A percentile compares a stretch with the other conserved stretches of the same genome.
These are phyloP conservation scores for Porcisia deanei DNA, from an alignment of 208 protist genomes.

Conservation along the genomic window DNA sequence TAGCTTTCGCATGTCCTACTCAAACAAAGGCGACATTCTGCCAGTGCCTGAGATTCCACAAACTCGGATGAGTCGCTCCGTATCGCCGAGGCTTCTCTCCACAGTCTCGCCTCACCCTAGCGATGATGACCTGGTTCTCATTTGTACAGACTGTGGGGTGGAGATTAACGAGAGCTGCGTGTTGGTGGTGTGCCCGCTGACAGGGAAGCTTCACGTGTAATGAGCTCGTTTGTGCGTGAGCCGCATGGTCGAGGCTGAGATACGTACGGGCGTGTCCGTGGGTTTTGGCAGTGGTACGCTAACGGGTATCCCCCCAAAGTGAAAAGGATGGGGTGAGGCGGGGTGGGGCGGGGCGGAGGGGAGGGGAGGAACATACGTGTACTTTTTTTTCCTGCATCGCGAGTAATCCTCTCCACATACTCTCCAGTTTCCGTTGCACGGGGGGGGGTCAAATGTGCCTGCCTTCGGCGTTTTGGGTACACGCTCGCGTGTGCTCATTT, in stretches of 20 bases:
- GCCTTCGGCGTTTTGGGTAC: neutral
- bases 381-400: no score
- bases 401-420: neutral
- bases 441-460: neutral
- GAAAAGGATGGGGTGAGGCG: neutral
- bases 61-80: slow-evolving; percentile 11
- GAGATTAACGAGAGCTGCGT: slow-evolving; percentile 40
- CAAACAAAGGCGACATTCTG: slow-evolving; percentile 27
- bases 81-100: slow-evolving; percentile 11
- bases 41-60: slow-evolving; percentile 16
- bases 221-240: neutral
- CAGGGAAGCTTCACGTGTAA: slow-evolving; percentile 51
- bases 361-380: no score
- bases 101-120: slow-evolving; percentile 40
- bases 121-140: slow-evolving; percentile 57
- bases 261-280: neutral
- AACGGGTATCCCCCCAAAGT: neutral
- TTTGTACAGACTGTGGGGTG: slow-evolving; percentile 61
- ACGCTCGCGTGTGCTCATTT: neutral
- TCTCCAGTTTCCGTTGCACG: neutral
- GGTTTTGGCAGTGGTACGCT: neutral
- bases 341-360: no score
- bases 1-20: slow-evolving; percentile 37
- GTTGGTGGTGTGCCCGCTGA: slow-evolving; percentile 44
- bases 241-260: neutral